phyloP scores from a whole-genome alignment of 129 eudicot genomes.

The Heracleum sosnowskyi region DNA sequence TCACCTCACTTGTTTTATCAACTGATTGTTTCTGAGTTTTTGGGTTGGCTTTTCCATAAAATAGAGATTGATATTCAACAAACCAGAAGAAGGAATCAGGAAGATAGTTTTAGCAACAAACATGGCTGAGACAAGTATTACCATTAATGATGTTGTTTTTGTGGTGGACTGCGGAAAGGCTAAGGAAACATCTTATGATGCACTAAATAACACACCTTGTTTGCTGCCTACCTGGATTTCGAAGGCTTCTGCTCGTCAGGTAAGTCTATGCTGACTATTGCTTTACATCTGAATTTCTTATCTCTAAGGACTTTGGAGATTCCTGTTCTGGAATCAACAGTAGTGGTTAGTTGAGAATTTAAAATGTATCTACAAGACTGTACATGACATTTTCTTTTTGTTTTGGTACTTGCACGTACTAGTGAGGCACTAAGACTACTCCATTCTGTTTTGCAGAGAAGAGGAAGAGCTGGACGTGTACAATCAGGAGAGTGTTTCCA shows the following conservation, averaged over 20 bases:
- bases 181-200: slow-evolving; percentile 97
- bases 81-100: slow-evolving; percentile 87
- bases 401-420: neutral
- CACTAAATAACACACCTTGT: slow-evolving; percentile 94
- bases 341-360: neutral
- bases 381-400: neutral
- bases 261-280: slow-evolving; percentile 17
- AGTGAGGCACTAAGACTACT: neutral
- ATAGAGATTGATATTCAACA: slow-evolving; percentile 88
- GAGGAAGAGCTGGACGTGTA: slow-evolving; percentile 99
- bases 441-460: slow-evolving; percentile 46
- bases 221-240: slow-evolving; percentile 98
- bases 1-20: neutral
- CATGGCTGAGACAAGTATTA: slow-evolving; percentile 98
- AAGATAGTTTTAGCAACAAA: slow-evolving; percentile 94
- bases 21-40: neutral
- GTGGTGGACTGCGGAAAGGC: slow-evolving; percentile 98
- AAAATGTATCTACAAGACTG: slow-evolving; percentile 4
- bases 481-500: slow-evolving; percentile 96
- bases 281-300: slow-evolving; percentile 1
- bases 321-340: neutral
- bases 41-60: slow-evolving; percentile 2
- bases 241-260: slow-evolving; percentile 96
- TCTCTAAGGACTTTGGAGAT: neutral
- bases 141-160: slow-evolving; percentile 95